phyloP scores from a whole-genome alignment of 192 early-diverging fungal species.

The Podila minutissima region DNA sequence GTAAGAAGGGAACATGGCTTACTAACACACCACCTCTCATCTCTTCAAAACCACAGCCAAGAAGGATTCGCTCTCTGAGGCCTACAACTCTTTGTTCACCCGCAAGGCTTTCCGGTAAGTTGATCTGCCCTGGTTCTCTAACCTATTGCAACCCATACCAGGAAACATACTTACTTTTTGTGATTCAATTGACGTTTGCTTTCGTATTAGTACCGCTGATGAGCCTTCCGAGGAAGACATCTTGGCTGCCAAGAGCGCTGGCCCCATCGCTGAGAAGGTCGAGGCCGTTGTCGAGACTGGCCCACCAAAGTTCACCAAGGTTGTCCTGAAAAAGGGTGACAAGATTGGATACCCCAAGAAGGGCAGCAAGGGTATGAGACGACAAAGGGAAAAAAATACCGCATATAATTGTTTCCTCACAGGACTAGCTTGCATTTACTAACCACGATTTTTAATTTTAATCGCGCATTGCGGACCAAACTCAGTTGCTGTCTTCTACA shows the following conservation, averaged over 20 bases:
- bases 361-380: constrained; percentile 69
- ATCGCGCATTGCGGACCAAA: not conserved
- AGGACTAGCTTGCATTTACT: not conserved
- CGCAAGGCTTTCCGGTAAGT: constrained; percentile 61
- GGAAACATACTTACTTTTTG: constrained; percentile 6
- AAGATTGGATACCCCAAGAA: constrained; percentile 63
- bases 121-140: not conserved
- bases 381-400: not conserved
- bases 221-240: constrained; percentile 46
- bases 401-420: not conserved
- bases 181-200: not conserved
- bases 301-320: constrained; percentile 72
- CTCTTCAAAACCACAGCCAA: constrained; percentile 46
- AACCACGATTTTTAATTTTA: not conserved
- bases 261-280: constrained; percentile 24
- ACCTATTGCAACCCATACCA: not conserved
- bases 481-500: constrained; percentile 65
- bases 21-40: not conserved
- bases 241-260: constrained; percentile 48
- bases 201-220: constrained; percentile 33
- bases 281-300: constrained; percentile 49
- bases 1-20: not conserved
- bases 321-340: constrained; percentile 72
- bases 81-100: constrained; percentile 71
- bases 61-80: constrained; percentile 65